Percentiles rank a stretch among this genome's conserved stretches.
Conservation (phyloP, 331 rosid genomes). For the Phaseolus coccineus region DNA sequence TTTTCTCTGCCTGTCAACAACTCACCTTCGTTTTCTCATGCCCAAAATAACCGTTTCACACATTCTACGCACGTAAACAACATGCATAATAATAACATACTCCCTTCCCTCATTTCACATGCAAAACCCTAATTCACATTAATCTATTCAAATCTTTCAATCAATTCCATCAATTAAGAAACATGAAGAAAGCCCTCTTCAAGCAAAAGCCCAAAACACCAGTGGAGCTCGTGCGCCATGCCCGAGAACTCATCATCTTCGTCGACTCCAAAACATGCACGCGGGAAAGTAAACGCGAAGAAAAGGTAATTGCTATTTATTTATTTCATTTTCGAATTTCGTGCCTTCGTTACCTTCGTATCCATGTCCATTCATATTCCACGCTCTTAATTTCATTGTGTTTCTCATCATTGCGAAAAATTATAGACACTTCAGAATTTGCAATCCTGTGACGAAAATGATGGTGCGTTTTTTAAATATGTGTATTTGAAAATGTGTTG, state of each 20-base stretch:
- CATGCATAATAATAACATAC: not conserved
- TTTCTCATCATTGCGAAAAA: too few species aligned
- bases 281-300: conserved; percentile 71
- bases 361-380: too few species aligned
- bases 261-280: conserved; percentile 45
- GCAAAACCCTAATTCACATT: not conserved
- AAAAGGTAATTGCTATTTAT: conserved; percentile 56
- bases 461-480: too few species aligned
- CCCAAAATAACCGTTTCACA: conserved; percentile 36
- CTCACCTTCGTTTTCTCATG: conserved; percentile 31
- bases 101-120: not conserved
- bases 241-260: conserved; percentile 67
- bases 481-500: not conserved
- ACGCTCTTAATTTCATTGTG: too few species aligned
- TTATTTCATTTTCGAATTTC: too few species aligned
- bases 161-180: not conserved
- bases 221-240: conserved; percentile 69
- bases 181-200: conserved; percentile 68
- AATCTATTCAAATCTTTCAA: too few species aligned
- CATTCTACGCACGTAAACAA: not conserved
- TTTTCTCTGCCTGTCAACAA: not conserved
- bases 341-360: too few species aligned
- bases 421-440: too few species aligned
- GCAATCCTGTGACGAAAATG: too few species aligned
- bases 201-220: conserved; percentile 79